Base-by-base conservation (phyloP, 305 asterid genomes). In the Monarda citriodora region DNA sequence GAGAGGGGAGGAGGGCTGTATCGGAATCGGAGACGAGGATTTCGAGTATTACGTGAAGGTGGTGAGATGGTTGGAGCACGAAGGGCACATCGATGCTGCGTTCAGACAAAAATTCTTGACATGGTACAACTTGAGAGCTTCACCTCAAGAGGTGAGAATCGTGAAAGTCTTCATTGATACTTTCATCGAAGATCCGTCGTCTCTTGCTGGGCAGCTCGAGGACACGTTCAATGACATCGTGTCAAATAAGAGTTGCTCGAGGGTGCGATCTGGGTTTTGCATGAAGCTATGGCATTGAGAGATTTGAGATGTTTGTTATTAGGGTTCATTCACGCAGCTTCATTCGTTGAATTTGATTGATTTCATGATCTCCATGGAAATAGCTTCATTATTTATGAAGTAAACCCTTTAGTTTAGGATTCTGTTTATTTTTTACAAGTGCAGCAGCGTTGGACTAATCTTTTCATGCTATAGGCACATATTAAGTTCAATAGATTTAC, bases 121-220 rank as follows among this genome's bases (percentile, higher is more conserved):
- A 1, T 91, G 98, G 98, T 91, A 82, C 61, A 81, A 95, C 74
- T 66, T 91, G 79, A 80, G 90, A 58, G 96, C 98, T 32, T 81
- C 76, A 0, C 53, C 85, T 15, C 90, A 81, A 53, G 87, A 91
- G 84, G 79, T 73, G 20, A 77, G 83, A 25, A 72, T 86, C 0
- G 96, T 86, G 53, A 84, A 77, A 23, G 89, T 75, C 14, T 86
- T 80, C 51, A 71, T 91, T 12, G 91, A 88, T 53, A 82, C 96
- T 10, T 82, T 91, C 34, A 45, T 78, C 7, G 87, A 86, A 21
- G 98, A 88, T 55, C 90, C 90, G 0, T 72, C 77, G n/a, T 76
- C 85, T 58, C 83, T 91, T 66, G 91, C 96, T 0, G 96, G 75
- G 18, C 98, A 91, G 48, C 96, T 91, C 12, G 57, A 80, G 0